These are phyloP conservation scores for Xerocomus spinulosus DNA, from an alignment of 768 basidiomycete genomes.

Conservation along the genomic window DNA sequence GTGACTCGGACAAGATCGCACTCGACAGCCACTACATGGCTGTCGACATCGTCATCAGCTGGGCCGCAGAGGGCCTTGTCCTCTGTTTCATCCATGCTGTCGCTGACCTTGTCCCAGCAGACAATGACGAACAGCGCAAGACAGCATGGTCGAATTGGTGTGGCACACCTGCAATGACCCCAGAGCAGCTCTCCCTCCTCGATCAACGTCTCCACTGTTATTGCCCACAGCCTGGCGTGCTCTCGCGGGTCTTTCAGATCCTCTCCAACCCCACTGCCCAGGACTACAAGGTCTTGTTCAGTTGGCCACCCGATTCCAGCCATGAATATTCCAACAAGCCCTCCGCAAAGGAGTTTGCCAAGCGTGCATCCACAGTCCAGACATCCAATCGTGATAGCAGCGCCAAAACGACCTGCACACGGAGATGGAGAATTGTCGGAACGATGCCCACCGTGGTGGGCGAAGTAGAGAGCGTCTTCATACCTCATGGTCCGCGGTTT, in stretches of 20 bases:
- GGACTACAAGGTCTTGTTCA: slow-evolving; percentile 56
- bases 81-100: slow-evolving; percentile 86
- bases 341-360: slow-evolving; percentile 45
- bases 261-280: slow-evolving; percentile 49
- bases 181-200: slow-evolving; percentile 55
- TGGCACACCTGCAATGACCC: slow-evolving; percentile 62
- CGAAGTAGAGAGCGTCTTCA: slow-evolving; percentile 83
- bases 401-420: slow-evolving; percentile 83
- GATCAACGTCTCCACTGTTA: slow-evolving; percentile 53
- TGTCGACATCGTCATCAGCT: slow-evolving; percentile 86
- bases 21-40: slow-evolving; percentile 76
- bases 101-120: slow-evolving; percentile 60
- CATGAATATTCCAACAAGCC: slow-evolving; percentile 38
- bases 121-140: slow-evolving; percentile 73
- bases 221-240: slow-evolving; percentile 47
- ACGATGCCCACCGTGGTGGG: slow-evolving; percentile 54
- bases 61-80: slow-evolving; percentile 82
- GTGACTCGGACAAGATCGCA: slow-evolving; percentile 63
- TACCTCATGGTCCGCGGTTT: slow-evolving; percentile 71
- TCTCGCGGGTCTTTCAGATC: slow-evolving; percentile 75
- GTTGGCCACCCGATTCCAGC: slow-evolving; percentile 67
- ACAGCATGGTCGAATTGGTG: slow-evolving; percentile 88
- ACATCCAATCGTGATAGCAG: slow-evolving; percentile 49
- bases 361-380: slow-evolving; percentile 65
- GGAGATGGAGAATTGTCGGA: slow-evolving; percentile 74